Percentiles rank a stretch among this genome's conserved stretches.
Conservation (phyloP, 163 green algal genomes). For the Coccomyxa subellipsoidea region DNA sequence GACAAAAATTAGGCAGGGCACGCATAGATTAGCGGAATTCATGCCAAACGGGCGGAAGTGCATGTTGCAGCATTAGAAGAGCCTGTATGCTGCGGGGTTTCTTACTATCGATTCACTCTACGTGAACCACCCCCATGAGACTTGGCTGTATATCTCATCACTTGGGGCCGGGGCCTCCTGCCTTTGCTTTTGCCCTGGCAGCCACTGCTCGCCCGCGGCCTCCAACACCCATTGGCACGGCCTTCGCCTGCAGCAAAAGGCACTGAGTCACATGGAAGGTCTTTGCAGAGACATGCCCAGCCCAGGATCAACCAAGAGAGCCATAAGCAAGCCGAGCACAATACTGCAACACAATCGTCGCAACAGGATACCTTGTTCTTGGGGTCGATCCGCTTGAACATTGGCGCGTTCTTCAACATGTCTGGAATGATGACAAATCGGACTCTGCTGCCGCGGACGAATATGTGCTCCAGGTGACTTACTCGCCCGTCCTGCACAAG, state of each 20-base stretch:
- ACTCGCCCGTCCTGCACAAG: conserved; percentile 62
- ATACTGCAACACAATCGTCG: no score
- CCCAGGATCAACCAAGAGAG: no score
- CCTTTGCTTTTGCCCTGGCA: conserved; percentile 66
- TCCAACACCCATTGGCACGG: conserved; percentile 67
- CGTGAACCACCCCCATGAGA: no score
- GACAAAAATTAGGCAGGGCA: no score
- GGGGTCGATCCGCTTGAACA: conserved; percentile 95
- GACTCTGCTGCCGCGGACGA: conserved; percentile 77
- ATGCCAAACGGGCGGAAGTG: no score
- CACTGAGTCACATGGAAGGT: background rate
- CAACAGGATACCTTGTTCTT: conserved; percentile 67
- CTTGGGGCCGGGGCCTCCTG: conserved; percentile 3
- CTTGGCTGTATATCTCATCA: no score
- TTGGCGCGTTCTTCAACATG: conserved; percentile 99
- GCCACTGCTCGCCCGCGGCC: conserved; percentile 65
- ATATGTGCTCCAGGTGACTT: conserved; percentile 88
- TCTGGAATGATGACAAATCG: conserved; percentile 94
- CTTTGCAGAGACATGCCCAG: no score
- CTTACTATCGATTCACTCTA: no score
- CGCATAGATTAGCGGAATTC: no score
- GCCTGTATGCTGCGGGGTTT: no score
- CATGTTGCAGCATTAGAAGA: no score
- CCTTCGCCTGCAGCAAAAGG: conserved; percentile 55
- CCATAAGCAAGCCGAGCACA: conserved; percentile 2